A percentile compares a stretch with the other conserved stretches of the same genome.
phyloP scores from a whole-genome alignment of 2,329 filamentous ascomycete genomes.

The Oidium heveae region DNA sequence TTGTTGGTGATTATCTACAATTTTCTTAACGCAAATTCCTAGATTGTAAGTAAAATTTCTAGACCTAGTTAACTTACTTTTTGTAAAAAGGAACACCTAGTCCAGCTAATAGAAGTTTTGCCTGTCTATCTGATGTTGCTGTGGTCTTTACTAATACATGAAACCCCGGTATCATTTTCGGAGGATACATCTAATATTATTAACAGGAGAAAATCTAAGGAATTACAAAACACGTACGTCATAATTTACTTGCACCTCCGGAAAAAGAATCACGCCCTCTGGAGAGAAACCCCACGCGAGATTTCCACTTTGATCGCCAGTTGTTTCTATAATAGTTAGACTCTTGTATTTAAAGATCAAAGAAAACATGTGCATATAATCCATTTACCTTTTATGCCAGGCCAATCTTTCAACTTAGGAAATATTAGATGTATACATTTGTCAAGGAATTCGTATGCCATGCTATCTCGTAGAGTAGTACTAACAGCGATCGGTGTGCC shows the following conservation, averaged over 20 bases:
- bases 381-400: constrained; percentile 35
- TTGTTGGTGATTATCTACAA: too few species aligned
- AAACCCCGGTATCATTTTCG: constrained; percentile 18
- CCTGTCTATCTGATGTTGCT: constrained; percentile 10
- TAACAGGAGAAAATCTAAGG: constrained; percentile 1
- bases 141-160: constrained; percentile 14
- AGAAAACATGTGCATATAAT: not conserved
- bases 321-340: constrained; percentile 7
- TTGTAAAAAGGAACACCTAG: constrained; percentile 11
- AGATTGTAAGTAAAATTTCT: not conserved
- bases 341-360: not conserved
- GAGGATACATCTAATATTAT: constrained; percentile 27
- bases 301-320: constrained; percentile 75
- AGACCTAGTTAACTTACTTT: constrained; percentile 7
- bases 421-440: constrained; percentile 78
- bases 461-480: constrained; percentile 49
- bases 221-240: constrained; percentile 35
- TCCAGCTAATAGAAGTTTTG: constrained; percentile 9
- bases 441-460: constrained; percentile 73
- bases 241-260: constrained; percentile 86
- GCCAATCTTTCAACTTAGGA: constrained; percentile 91
- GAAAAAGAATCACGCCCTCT: constrained; percentile 60
- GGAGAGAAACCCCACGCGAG: constrained; percentile 56
- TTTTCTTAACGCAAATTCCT: too few species aligned
- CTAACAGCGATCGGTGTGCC: constrained; percentile 55